Evolutionary conservation across 2,329 filamentous ascomycete species (phyloP).

Genomic region (Mariannaea sp.): DNA sequence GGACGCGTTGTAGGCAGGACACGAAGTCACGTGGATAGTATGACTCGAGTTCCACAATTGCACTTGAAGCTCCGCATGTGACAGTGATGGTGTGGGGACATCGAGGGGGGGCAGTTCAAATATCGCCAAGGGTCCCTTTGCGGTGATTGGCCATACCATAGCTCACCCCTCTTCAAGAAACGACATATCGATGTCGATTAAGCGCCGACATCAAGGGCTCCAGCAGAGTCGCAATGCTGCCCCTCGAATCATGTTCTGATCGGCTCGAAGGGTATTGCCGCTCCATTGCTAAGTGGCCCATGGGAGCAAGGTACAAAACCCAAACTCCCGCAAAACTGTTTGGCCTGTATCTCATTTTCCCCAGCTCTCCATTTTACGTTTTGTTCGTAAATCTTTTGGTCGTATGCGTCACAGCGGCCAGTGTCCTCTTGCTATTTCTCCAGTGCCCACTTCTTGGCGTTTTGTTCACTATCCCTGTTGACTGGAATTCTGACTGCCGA

Average conservation of each 20-base stretch:
- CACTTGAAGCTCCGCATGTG: conserved; percentile 20
- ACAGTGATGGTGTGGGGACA: conserved; percentile 31
- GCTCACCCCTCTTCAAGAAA: conserved; percentile 31
- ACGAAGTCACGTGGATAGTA: conserved; percentile 38
- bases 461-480: conserved; percentile 2
- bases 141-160: conserved; percentile 31
- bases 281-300: conserved; percentile 30
- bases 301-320: conserved; percentile 34
- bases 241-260: conserved; percentile 31
- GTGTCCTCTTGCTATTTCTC: conserved; percentile 7
- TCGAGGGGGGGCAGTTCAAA: conserved; percentile 32
- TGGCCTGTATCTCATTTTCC: conserved; percentile 13
- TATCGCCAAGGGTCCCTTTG: conserved; percentile 33
- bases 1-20: conserved; percentile 28
- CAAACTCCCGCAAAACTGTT: conserved; percentile 29
- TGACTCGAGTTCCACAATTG: conserved; percentile 1
- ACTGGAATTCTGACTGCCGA: conserved; percentile 1
- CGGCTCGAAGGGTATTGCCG: conserved; percentile 16
- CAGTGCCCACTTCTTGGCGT: not conserved
- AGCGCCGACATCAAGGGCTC: conserved; percentile 39
- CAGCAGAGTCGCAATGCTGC: conserved; percentile 32
- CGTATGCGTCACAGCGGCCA: conserved; percentile 16
- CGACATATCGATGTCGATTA: conserved; percentile 35
- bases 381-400: not conserved
- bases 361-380: conserved; percentile 1